Conservation (phyloP, 2,329 filamentous ascomycete species). For the Sporothrix luriei region DNA sequence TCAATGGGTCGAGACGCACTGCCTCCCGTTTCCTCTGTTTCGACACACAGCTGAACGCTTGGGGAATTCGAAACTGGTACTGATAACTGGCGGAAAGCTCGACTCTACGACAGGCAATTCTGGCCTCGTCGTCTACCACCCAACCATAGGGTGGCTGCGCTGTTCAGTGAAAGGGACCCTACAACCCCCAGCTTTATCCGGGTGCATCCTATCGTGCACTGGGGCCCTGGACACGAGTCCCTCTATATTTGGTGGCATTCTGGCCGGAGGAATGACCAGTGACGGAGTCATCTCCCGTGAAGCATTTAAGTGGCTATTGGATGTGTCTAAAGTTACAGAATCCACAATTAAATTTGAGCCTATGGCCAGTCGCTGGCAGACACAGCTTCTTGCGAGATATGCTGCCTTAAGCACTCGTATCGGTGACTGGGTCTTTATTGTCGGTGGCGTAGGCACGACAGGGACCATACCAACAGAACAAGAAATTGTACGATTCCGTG, state of each 20-base stretch:
- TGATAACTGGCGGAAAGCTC: slow-evolving; percentile 66
- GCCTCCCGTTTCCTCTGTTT: slow-evolving; percentile 72
- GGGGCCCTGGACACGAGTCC: slow-evolving; percentile 37
- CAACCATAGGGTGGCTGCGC: slow-evolving; percentile 51
- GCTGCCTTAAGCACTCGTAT: slow-evolving; percentile 29
- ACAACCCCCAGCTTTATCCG: slow-evolving; percentile 49
- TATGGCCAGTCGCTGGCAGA: neutral
- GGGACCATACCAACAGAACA: slow-evolving; percentile 50
- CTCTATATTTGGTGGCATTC: slow-evolving; percentile 57
- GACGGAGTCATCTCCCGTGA: slow-evolving; percentile 65
- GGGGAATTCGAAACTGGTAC: slow-evolving; percentile 52
- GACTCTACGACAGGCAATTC: slow-evolving; percentile 52
- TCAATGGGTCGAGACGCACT: slow-evolving; percentile 65
- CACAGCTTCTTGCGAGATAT: slow-evolving; percentile 31
- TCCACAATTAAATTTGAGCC: slow-evolving; percentile 31
- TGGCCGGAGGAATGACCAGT: slow-evolving; percentile 70
- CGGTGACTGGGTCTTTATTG: slow-evolving; percentile 38
- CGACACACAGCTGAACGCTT: slow-evolving; percentile 68
- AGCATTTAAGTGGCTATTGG: slow-evolving; percentile 66
- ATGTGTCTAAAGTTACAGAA: slow-evolving; percentile 43
- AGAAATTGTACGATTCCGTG: slow-evolving; percentile 54
- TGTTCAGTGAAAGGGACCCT: slow-evolving; percentile 46
- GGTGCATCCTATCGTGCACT: slow-evolving; percentile 45
- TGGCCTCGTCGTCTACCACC: slow-evolving; percentile 58
- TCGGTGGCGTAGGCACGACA: slow-evolving; percentile 51